Base-by-base conservation (phyloP, 345 rosid genomes). In the Rubroshorea leprosula region DNA sequence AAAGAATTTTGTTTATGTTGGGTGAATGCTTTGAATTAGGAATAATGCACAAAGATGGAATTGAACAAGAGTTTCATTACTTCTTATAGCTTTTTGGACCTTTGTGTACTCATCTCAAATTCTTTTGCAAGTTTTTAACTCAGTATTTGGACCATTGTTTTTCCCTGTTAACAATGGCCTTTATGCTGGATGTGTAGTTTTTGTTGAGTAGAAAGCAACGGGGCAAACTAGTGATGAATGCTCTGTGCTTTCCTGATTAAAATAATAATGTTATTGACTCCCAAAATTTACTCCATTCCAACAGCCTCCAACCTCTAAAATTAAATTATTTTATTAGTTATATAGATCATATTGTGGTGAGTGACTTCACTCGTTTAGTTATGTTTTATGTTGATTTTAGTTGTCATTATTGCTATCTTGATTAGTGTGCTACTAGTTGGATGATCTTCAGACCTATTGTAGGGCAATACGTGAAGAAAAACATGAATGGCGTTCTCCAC, bases 1-100 rank as follows among this genome's bases (percentile, higher is more conserved):
- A 54, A 48, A 18, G 55, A 25, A 12, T 39, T 72, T 48, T 45
- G 39, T 68, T 65, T 44, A 24, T 56, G 61, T 43, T 46, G 58
- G 47, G 39, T 57, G 49, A 14, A 54, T 49, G 39, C 48, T 20
- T 61, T 62, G 48, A 59, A 64, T 49, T 57, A 65, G 63, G 54
- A 75, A 76, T 73, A 73, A 71, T 68, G 74, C 61, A 26, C 46
- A 15, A 57, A 23, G 20, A 39, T 39, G 29, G 58, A 21, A 58
- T 23, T 60, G 57, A 48, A 57, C 56, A 54, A 3, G 38, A 14
- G 23, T 55, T 53, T 49, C 44, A 31, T 61, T 61, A 49, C 45
- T 59, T 65, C 61, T 14, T 55, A 54, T 57, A 59, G 71, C 38
- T 64, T 61, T 41, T 38, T 49, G 23, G 57, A 68, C 66, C 59